Conservation (phyloP, 768 basidiomycete genomes). For the Mrakia blollopis region DNA sequence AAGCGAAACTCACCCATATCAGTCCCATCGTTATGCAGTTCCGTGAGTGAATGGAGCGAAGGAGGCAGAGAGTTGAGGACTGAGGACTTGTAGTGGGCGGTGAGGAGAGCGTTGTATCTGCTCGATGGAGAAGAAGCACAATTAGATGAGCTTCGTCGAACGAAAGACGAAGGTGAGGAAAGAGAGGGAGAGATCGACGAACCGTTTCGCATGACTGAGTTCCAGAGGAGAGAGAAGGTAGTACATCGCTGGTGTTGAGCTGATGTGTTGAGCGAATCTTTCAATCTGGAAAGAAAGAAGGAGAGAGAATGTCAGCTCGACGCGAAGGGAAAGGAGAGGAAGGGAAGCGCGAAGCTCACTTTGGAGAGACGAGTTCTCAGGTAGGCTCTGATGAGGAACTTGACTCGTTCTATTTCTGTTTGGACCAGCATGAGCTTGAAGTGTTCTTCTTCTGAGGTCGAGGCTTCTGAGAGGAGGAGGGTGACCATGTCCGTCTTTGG, state of each 20-base stretch:
- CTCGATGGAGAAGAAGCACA: not conserved
- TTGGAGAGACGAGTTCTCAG: constrained; percentile 80
- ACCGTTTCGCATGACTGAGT: constrained; percentile 70
- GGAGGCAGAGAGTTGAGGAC: constrained; percentile 79
- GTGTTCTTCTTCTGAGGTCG: constrained; percentile 86
- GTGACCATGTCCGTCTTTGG: constrained; percentile 69
- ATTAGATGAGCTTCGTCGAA: not conserved
- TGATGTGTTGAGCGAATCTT: constrained; percentile 75
- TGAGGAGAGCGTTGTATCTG: constrained; percentile 71
- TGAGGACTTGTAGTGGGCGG: constrained; percentile 69
- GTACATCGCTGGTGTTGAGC: constrained; percentile 64
- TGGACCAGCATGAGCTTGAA: constrained; percentile 88
- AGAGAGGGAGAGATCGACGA: constrained; percentile 34
- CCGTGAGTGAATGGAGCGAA: constrained; percentile 69
- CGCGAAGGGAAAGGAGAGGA: constrained; percentile 15
- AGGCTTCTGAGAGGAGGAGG: constrained; percentile 67
- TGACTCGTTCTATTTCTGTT: constrained; percentile 89
- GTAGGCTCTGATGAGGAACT: constrained; percentile 85
- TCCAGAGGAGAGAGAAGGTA: constrained; percentile 76
- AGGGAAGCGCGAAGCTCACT: constrained; percentile 48
- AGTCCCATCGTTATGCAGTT: constrained; percentile 69
- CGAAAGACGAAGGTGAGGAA: not conserved
- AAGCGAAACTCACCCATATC: constrained; percentile 46
- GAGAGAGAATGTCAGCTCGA: not conserved
- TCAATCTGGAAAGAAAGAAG: constrained; percentile 61